Base-by-base conservation (phyloP, 2,329 filamentous ascomycete genomes). In the Aspergillus tamarii region DNA sequence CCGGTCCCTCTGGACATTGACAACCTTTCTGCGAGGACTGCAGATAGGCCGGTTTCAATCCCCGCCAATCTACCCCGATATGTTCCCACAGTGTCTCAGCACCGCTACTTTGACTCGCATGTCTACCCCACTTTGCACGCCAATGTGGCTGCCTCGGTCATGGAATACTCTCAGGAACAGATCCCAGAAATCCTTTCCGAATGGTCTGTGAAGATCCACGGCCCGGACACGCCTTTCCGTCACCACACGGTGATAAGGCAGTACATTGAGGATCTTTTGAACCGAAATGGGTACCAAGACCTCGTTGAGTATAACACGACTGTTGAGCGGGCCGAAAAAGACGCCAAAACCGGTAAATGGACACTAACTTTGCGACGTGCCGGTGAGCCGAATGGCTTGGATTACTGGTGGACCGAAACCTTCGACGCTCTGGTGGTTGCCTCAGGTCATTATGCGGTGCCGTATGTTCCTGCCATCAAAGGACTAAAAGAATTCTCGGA, bases 91-190 rank as follows among this genome's bases (percentile, higher is more conserved):
- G 73, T 77, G 14, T 63, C 72, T 1, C 80, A 81, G 62, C 80
- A 83, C 21, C 83, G 86, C 2, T 88, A 84, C 69, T 75, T 80
- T 14, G 86, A 89, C 64, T 86, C 87, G 0, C 85, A 85, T 0
- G 81, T 89, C 21, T 90, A 90, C 67, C 85, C 86, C 0, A 84
- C 85, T 23, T 76, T 90, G n/a, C 86, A 90, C 70, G 90, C 87
- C 3, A 91, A 91, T 66, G 84, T 91, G 50, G 83, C 86, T 65
- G 79, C 80, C 7, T 70, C 82, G 2, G 80, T 86, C 0, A 91
- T 91, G 89, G 80, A 83, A 19, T 91, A 86, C 72, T 84, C 82
- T 0, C 81, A 86, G 64, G 86, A 88, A 60, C 78, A 81, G 0
- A 85, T 89, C 16, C 82, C 86, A 0, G 71, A 73, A 0, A 73